Base-by-base conservation (phyloP, 2,329 filamentous ascomycete genomes). In the Chrysoporthe puriensis region DNA sequence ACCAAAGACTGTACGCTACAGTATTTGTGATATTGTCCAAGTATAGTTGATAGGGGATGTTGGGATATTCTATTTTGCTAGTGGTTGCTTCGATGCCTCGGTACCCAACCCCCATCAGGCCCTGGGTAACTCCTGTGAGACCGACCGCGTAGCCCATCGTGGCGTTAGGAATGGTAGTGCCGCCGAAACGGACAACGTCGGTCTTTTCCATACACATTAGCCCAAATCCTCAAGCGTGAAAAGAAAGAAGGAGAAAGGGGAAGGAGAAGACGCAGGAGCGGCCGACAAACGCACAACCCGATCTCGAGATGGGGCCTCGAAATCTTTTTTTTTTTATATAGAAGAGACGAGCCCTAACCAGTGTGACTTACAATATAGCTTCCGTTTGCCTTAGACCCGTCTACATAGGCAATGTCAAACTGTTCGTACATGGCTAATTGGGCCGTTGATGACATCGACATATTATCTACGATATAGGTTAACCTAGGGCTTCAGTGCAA, bases 1-100 rank as follows among this genome's bases (percentile, higher is more conserved):
- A n/a, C 61, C 61, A 63, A 16, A 63, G 32, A 21, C 61, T 63
- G 18, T 63, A 63, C 2, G 61, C 61, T 14, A 34, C n/a, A 16
- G 61, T 63, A 16, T 52, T 56, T n/a, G 26, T 56, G 34, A 63
- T 16, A 0, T 32, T 16, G 11, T 26, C n/a, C 5, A 13, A n/a
- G 46, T 26, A 36, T 1, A 63, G 61, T 32, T n/a, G 26, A 7
- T 16, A 7, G 5, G 61, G 61, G 1, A 63, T 1, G 48, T 63
- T 42, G 34, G 40, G 18, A 56, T 63, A 54, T 14, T 32, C 5
- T 1, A 7, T 18, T 9, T 14, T 14, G 14, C n/a, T 11, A 16
- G 16, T 34, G 34, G 13, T 43, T 18, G 32, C 46, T 18, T 63
- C 61, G 26, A 3, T 63, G 16, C 44, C 48, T n/a, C 4, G 5